Conservation (phyloP, 345 rosid species). For the Eucalyptus pauciflora region DNA sequence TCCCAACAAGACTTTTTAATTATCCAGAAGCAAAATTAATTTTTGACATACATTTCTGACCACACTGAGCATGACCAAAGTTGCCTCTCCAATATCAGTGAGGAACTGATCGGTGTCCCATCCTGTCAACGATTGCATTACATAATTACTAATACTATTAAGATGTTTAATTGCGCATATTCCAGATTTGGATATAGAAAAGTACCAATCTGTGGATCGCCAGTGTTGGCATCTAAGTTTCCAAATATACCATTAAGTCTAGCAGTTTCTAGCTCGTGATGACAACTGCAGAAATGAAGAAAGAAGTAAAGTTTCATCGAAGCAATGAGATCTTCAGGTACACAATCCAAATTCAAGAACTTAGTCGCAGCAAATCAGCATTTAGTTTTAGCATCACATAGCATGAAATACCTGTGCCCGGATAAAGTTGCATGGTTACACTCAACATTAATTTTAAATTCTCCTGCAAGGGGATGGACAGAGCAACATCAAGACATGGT, state of each 20-base stretch:
- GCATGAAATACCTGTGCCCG: constrained; percentile 60
- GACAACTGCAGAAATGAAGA: constrained; percentile 39
- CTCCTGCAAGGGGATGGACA: constrained; percentile 23
- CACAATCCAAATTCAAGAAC: background rate
- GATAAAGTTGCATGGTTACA: constrained; percentile 98
- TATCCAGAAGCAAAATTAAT: background rate
- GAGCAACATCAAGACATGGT: background rate
- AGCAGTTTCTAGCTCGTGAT: constrained; percentile 97
- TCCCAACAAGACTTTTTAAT: background rate
- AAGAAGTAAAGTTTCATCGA: background rate
- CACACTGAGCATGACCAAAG: constrained; percentile 85
- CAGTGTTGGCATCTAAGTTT: constrained; percentile 91
- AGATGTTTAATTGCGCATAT: background rate
- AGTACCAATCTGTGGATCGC: constrained; percentile 87
- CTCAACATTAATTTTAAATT: constrained; percentile 86
- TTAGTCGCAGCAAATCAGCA: background rate
- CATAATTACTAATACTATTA: background rate
- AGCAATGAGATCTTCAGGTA: background rate
- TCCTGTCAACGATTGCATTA: constrained; percentile 26
- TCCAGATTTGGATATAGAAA: background rate
- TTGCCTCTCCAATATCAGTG: constrained; percentile 81
- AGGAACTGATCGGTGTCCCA: constrained; percentile 99
- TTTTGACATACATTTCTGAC: constrained; percentile 58
- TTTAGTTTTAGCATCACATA: background rate
- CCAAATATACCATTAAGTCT: constrained; percentile 86